Base-by-base conservation (phyloP, 257 asterid species). In the Gentiana dahurica region DNA sequence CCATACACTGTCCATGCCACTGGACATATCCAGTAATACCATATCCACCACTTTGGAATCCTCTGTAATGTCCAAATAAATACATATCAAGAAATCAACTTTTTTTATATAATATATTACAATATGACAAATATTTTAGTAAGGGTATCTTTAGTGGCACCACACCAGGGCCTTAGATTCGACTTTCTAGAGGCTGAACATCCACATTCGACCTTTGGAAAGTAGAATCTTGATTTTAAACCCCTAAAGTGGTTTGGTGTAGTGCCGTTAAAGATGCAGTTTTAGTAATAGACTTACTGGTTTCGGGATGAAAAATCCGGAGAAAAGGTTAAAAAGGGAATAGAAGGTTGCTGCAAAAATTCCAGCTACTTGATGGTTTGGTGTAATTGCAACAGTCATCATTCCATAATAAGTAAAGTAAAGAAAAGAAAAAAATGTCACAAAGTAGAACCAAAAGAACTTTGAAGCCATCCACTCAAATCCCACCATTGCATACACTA, bases 1-100 rank as follows among this genome's bases (percentile, higher is more conserved):
- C 97, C 97, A n/a, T 89, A 83, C 1, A 89, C 94, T 0, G 95
- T 86, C 97, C 97, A 89, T 3, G 97, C 97, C 71, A 86, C 86
- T 0, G 97, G 97, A 65, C 95, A 89, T 44, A 89, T 68, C 94
- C 95, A 89, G 71, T 86, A 86, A 65, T 89, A 89, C 97, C 97
- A 89, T 54, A 83, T 44, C 95, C 95, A 89, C 97, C 97, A 89
- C 69, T 75, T 83, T 0, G 97, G 95, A 64, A 89, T 89, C 70
- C 75, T 73, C 97, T 89, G 85, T 63, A 69, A n/a, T 49, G 10
- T 46, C 32, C 9, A 53, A n/a, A 47, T 36, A 51, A 1, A 35
- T 9, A 41, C 46, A 41, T 41, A 10, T 41, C 46, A 41, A 41
- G 9, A 41, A 41, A 1, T 41, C 9, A 7, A 3, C 9, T 7